Percentiles rank a stretch among this genome's conserved stretches.
Evolutionary conservation across 2,329 filamentous ascomycete species (phyloP).

Genomic region (Hortaea werneckii): DNA sequence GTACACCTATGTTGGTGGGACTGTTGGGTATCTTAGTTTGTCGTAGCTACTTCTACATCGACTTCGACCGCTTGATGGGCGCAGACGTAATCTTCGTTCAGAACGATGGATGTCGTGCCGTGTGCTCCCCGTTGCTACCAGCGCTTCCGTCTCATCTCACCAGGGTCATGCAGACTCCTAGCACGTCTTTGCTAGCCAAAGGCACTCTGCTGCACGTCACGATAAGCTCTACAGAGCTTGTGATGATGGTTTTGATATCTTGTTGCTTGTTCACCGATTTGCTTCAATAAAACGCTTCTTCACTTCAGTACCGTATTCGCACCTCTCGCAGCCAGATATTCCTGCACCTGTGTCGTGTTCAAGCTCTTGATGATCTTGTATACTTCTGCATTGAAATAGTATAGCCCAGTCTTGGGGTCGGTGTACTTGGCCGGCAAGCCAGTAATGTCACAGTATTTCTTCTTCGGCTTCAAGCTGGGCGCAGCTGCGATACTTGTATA

Average conservation of each 20-base stretch:
- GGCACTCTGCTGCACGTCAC: neutral
- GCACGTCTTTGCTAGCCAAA: neutral
- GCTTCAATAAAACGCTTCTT: conserved; percentile 17
- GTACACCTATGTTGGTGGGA: neutral
- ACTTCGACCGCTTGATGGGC: no score
- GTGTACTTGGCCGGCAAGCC: conserved; percentile 84
- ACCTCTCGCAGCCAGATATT: conserved; percentile 78
- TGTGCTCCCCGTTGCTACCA: neutral
- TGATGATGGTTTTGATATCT: neutral
- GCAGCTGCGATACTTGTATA: conserved; percentile 97
- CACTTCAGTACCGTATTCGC: conserved; percentile 91
- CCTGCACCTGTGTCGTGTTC: conserved; percentile 73
- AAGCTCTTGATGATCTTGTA: conserved; percentile 74
- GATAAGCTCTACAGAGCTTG: neutral
- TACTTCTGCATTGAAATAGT: conserved; percentile 89
- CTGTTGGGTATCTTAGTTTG: no score
- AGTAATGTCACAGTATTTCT: conserved; percentile 92
- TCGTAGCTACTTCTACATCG: no score
- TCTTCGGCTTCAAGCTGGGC: conserved; percentile 68
- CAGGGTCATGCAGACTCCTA: neutral
- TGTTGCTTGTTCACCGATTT: neutral
- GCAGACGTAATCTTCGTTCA: no score
- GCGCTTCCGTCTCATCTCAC: neutral
- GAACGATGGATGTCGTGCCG: no score
- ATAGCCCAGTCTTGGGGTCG: conserved; percentile 86